Evolutionary conservation across 2,329 filamentous ascomycete genomes (phyloP), one percentile per base, ranked within the genome.

Genomic region (Emmonsia crescens): DNA sequence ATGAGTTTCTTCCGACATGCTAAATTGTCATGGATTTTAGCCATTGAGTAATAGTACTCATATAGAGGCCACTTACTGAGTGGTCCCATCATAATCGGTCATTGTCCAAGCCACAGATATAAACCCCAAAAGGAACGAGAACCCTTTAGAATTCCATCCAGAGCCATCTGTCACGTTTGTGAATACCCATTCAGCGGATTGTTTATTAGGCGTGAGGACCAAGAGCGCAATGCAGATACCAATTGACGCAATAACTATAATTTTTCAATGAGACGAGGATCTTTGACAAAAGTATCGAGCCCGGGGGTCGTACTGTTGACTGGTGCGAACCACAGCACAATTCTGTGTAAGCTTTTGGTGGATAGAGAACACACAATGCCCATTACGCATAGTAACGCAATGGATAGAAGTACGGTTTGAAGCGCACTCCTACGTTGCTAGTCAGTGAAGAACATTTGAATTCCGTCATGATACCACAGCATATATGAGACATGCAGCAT

Each of bases 41-140:
- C 31, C 48, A 54, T 68, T 63, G 65, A 65, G 52, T 3, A 24
- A 62, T 64, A 62, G 62, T 60, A 27, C 62, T 31, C 51, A 42
- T 14, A 55, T 64, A 52, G 61, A 49, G 52, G 57, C n/a, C 42
- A 73, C 77, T 70, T 73, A 82, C 80, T 87, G 85, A 5, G 84
- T 86, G 12, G 85, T 87, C 54, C 82, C 84, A 66, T 87, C 84
- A 69, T 86, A 87, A 68, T 86, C 84, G 5, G 84, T 87, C 84
- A 87, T 86, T n/a, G 83, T 85, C 72, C 73, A 76, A 49, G 74
- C 73, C 9, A 77, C 73, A 12, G 68, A 70, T 51, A 77, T 74
- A 57, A 75, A 82, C 61, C 82, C 83, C 6, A 87, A 75, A 10
- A 87, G 75, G 66, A 86, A 87, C 0, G 84, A 86, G 65, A 86